Evolutionary conservation across 2,329 filamentous ascomycete species (phyloP), one percentile per base, ranked within the genome.

Genomic region (Scolecobasidium constrictum): DNA sequence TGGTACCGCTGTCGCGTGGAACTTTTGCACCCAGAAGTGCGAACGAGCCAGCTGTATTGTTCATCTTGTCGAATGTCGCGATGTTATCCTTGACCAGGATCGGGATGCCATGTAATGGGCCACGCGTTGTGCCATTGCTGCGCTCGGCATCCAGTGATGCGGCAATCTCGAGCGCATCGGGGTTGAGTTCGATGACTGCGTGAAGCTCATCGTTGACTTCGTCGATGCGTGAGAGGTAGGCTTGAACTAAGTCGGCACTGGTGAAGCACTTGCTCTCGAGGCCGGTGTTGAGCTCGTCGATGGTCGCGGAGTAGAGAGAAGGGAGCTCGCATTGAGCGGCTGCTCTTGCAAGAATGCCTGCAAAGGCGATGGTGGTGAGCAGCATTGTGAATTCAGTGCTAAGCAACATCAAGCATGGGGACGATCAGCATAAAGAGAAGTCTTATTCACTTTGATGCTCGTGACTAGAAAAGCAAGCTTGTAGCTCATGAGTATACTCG

Each of bases 31-130:
- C 82, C 1, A 82, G 57, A 0, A 87, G 67, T 15, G 77, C 77
- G 71, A 68, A 79, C 52, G 71, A 77, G 1, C 83, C 83, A 1
- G 82, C 81, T 0, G 83, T 86, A 0, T 82, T 87, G 54, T 86
- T 72, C 71, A 87, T 74, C 40, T 71, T 71, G 55, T 86, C 82
- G 48, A 76, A 77, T 6, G 73, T 77, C 18, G 69, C 78, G 43
- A 84, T 81, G 54, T 81, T 82, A 55, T 87, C 82, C 59, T 87
- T 87, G 49, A 86, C 73, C 2, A 81, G 66, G 55, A 83, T 83
- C 0, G 83, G 83, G 35, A 88, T 83, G 3, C 83, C 83, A 55
- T 87, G 83, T 1, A 88, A 67, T 1, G 76, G 75, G 1, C 81
- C 73, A n/a, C 78, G 71, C 7, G 78, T 57, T 31, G 62, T 65